Conservation (phyloP, 1,284 basidiomycete species). For the Ceratobasidium sp. region DNA sequence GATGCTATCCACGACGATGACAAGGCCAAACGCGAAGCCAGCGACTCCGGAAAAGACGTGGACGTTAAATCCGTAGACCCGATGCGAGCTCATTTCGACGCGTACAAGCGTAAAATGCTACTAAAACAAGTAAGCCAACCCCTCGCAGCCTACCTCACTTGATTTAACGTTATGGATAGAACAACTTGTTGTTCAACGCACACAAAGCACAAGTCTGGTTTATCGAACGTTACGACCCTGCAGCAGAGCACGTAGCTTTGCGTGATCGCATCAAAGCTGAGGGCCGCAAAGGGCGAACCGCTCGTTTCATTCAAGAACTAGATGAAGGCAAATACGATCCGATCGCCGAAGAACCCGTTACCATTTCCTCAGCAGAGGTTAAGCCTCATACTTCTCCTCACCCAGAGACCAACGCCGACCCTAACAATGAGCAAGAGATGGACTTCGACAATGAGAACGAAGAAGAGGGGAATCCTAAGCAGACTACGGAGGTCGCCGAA, state of each 20-base stretch:
- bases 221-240: slow-evolving; percentile 90
- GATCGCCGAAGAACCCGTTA: slow-evolving; percentile 58
- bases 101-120: slow-evolving; percentile 90
- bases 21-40: slow-evolving; percentile 83
- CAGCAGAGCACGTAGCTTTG: slow-evolving; percentile 74
- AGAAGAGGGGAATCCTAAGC: slow-evolving; percentile 66
- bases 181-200: slow-evolving; percentile 92
- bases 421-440: slow-evolving; percentile 51
- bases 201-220: slow-evolving; percentile 95
- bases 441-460: slow-evolving; percentile 74
- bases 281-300: slow-evolving; percentile 81
- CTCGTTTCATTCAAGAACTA: slow-evolving; percentile 81
- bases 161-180: slow-evolving; percentile 67
- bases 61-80: slow-evolving; percentile 79
- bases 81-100: slow-evolving; percentile 85
- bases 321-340: slow-evolving; percentile 87
- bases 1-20: slow-evolving; percentile 83
- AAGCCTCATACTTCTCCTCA: slow-evolving; percentile 25
- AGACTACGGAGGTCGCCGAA: slow-evolving; percentile 52
- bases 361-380: slow-evolving; percentile 50
- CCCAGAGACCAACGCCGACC: slow-evolving; percentile 52
- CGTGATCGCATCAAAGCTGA: slow-evolving; percentile 82
- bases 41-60: slow-evolving; percentile 65
- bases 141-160: slow-evolving; percentile 28
- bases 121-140: slow-evolving; percentile 78